phyloP scores from a whole-genome alignment of 495 filamentous ascomycete genomes.

The Bacidia rubella region DNA sequence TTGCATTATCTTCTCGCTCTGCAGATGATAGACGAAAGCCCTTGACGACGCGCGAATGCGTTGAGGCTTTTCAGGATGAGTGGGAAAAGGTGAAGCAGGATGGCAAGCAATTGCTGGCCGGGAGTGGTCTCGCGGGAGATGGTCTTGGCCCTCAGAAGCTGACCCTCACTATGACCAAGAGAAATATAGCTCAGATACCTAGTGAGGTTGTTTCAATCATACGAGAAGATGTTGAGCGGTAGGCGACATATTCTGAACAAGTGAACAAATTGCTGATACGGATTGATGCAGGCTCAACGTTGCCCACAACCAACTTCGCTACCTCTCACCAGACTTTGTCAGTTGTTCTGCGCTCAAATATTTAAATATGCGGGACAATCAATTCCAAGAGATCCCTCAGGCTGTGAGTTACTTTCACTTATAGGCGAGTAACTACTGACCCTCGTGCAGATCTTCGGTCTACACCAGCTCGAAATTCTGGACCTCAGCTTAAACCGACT shows the following conservation, averaged over 20 bases:
- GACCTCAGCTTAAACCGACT: slow-evolving; percentile 83
- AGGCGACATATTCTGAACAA: slow-evolving; percentile 16
- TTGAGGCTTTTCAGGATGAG: slow-evolving; percentile 46
- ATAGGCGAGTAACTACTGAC: slow-evolving; percentile 19
- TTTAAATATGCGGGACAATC: slow-evolving; percentile 84
- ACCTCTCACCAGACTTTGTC: slow-evolving; percentile 68
- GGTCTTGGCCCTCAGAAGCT: slow-evolving; percentile 56
- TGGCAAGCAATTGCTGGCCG: slow-evolving; percentile 52
- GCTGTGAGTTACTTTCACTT: slow-evolving; percentile 42
- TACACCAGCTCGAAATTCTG: slow-evolving; percentile 79
- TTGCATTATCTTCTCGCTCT: not conserved
- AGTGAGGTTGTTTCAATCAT: slow-evolving; percentile 86
- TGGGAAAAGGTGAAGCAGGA: slow-evolving; percentile 56
- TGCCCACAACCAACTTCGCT: slow-evolving; percentile 67
- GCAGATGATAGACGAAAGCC: not conserved
- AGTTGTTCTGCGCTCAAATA: slow-evolving; percentile 82
- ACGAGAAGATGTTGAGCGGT: slow-evolving; percentile 87
- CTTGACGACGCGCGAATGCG: slow-evolving; percentile 28
- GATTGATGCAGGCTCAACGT: slow-evolving; percentile 10
- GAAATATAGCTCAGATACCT: slow-evolving; percentile 64
- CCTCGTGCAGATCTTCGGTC: slow-evolving; percentile 50
- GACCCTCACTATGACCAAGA: slow-evolving; percentile 80
- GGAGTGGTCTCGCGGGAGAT: slow-evolving; percentile 52
- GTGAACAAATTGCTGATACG: not conserved
- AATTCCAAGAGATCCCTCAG: slow-evolving; percentile 74